Percentiles rank a stretch among this genome's conserved stretches.
These are phyloP conservation scores for Stentor coeruleus DNA, from an alignment of 73 alveolate genomes.

Conservation along the genomic window DNA sequence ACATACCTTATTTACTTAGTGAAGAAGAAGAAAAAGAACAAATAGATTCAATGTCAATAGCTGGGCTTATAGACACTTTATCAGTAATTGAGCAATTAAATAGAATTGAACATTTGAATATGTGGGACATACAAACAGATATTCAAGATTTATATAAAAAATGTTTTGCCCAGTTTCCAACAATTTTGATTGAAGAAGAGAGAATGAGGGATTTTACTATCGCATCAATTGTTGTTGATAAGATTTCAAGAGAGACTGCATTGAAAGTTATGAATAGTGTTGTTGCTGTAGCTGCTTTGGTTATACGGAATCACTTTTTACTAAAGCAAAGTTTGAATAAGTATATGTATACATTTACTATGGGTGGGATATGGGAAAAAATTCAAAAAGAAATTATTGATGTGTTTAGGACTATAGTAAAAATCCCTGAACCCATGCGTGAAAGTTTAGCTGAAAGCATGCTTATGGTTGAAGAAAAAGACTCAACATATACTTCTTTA, in stretches of 20 bases:
- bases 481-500: background rate
- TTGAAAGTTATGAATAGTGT: slow-evolving; percentile 11
- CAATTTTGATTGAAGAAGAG: background rate
- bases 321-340: background rate
- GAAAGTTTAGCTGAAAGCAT: background rate
- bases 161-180: slow-evolving; percentile 17
- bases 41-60: background rate
- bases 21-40: slow-evolving; percentile 17
- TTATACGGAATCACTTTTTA: background rate
- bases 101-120: background rate
- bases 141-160: slow-evolving; percentile 1
- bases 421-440: background rate
- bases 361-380: slow-evolving; percentile 18
- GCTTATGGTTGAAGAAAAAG: background rate
- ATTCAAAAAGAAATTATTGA: slow-evolving; percentile 9
- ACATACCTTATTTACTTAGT: background rate
- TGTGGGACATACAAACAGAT: slow-evolving; percentile 16
- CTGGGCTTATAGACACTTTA: slow-evolving; percentile 12
- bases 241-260: slow-evolving; percentile 9
- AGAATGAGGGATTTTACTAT: background rate
- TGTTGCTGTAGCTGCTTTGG: slow-evolving; percentile 25
- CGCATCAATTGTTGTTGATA: background rate
- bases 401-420: background rate
- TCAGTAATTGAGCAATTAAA: background rate
- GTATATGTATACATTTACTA: background rate